A percentile compares a stretch with the other conserved stretches of the same genome.
These are phyloP conservation scores for Citeromyces nyonsensis DNA, from an alignment of 805 yeast genomes.

Conservation along the genomic window DNA sequence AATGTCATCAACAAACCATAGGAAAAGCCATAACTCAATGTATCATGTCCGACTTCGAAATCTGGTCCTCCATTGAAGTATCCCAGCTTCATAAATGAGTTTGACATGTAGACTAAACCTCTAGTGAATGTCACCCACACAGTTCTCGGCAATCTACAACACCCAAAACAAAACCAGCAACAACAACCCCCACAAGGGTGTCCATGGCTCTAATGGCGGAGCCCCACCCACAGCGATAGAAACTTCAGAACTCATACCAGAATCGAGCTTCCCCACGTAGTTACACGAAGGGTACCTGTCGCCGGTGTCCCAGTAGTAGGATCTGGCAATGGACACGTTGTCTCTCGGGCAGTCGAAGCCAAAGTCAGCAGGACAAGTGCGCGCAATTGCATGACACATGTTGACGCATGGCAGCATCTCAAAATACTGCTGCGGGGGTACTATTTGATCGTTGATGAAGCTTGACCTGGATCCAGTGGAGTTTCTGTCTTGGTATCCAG, in stretches of 20 bases:
- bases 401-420: constrained; percentile 83
- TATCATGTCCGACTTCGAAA: too few species aligned
- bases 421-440: constrained; percentile 42
- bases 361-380: constrained; percentile 72
- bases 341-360: constrained; percentile 58
- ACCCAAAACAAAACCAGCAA: background rate
- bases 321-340: constrained; percentile 16
- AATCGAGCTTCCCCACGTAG: constrained; percentile 13
- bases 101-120: too few species aligned
- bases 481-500: constrained; percentile 29
- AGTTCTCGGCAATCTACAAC: too few species aligned
- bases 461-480: constrained; percentile 41
- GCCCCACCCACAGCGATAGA: too few species aligned
- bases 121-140: too few species aligned
- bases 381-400: constrained; percentile 62
- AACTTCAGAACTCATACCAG: background rate
- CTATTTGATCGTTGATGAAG: constrained; percentile 33
- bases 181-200: too few species aligned
- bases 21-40: too few species aligned
- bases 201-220: too few species aligned
- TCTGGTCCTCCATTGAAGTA: too few species aligned
- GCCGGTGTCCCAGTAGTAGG: constrained; percentile 25
- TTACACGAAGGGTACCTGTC: constrained; percentile 22
- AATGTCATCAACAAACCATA: too few species aligned
- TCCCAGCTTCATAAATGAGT: too few species aligned